Conservation (phyloP, 495 filamentous ascomycete genomes). For the Neurospora sp. region DNA sequence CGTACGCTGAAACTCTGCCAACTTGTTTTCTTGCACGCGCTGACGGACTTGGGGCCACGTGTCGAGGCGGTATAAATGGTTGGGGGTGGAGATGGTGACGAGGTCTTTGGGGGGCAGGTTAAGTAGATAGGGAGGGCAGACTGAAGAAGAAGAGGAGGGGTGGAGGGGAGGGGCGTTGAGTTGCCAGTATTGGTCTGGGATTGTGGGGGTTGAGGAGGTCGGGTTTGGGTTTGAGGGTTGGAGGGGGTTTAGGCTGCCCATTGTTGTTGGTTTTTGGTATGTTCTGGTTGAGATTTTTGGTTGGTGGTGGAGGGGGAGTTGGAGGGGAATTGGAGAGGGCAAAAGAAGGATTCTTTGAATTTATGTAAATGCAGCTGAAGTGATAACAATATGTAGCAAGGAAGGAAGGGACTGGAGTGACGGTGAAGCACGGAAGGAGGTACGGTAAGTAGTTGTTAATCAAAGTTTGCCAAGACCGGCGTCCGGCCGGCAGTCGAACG, state of each 20-base stretch:
- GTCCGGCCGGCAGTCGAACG: neutral
- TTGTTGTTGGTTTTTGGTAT: too few species aligned
- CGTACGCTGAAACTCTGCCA: constrained; percentile 62
- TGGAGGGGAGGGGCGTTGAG: constrained; percentile 52
- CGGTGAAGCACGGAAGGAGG: neutral
- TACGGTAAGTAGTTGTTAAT: neutral
- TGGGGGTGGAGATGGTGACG: constrained; percentile 54
- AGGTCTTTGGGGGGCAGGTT: constrained; percentile 45
- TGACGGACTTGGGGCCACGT: constrained; percentile 54
- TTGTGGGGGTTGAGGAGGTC: too few species aligned
- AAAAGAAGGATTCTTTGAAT: too few species aligned
- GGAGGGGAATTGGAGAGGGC: too few species aligned
- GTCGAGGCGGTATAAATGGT: constrained; percentile 45
- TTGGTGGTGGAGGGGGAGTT: too few species aligned
- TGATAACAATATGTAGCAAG: too few species aligned
- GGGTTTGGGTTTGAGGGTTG: too few species aligned
- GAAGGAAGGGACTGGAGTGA: neutral
- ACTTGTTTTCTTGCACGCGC: constrained; percentile 52
- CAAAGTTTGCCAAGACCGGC: neutral
- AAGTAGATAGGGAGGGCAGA: constrained; percentile 59
- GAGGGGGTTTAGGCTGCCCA: too few species aligned
- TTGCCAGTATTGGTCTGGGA: constrained; percentile 45
- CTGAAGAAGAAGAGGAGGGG: constrained; percentile 48
- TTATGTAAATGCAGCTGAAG: too few species aligned
- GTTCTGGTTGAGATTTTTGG: too few species aligned